phyloP scores from a whole-genome alignment of 495 filamentous ascomycete species.

The Podospora bellae-mahoneyi region DNA sequence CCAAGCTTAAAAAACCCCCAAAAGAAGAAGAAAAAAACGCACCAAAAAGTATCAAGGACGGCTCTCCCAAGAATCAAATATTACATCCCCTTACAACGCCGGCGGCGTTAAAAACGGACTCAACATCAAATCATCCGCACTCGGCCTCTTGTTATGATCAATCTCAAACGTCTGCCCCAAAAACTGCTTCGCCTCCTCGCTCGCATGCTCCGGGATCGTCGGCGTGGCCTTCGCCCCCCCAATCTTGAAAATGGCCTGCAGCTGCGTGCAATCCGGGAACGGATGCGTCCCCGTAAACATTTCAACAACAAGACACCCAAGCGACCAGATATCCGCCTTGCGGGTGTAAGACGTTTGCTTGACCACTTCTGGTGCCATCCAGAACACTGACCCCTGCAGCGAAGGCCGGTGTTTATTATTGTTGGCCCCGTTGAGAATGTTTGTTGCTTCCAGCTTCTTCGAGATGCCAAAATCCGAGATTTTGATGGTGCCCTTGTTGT shows the following conservation, averaged over 20 bases:
- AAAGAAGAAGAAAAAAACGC: not conserved
- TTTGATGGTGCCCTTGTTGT: conserved; percentile 98
- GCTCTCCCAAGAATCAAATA: not conserved
- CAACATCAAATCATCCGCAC: conserved; percentile 81
- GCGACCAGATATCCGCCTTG: conserved; percentile 99
- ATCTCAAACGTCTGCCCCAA: conserved; percentile 88
- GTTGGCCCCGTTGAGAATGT: conserved; percentile 54
- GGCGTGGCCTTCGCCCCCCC: conserved; percentile 82
- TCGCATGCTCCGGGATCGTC: conserved; percentile 82
- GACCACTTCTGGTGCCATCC: conserved; percentile 99
- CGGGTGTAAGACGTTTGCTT: conserved; percentile 96
- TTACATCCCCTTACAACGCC: conserved; percentile 6
- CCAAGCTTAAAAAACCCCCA: not conserved
- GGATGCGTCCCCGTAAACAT: conserved; percentile 98
- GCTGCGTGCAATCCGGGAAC: conserved; percentile 93
- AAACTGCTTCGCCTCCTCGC: conserved; percentile 81
- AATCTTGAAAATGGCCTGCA: conserved; percentile 99
- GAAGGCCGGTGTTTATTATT: conserved; percentile 82
- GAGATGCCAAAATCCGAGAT: conserved; percentile 99
- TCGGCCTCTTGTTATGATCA: conserved; percentile 87
- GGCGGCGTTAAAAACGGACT: conserved; percentile 72
- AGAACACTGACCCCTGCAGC: conserved; percentile 95
- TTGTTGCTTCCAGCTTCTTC: conserved; percentile 59
- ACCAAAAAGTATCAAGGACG: not conserved
- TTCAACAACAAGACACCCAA: conserved; percentile 95